These are phyloP conservation scores for Gossypium aridum DNA, from an alignment of 441 rosid genomes.

Conservation along the genomic window DNA sequence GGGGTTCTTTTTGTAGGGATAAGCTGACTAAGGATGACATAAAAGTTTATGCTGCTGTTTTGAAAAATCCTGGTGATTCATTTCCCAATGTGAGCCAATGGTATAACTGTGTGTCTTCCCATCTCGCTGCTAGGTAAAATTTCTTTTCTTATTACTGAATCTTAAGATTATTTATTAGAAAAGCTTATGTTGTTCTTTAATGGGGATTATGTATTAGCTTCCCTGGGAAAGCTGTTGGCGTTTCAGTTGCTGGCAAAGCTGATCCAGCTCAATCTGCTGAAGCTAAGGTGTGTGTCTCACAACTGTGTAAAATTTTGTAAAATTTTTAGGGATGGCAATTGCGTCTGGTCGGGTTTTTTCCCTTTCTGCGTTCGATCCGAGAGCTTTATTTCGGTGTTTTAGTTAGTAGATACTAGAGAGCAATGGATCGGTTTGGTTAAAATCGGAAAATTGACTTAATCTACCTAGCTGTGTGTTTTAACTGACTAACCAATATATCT, in stretches of 20 bases:
- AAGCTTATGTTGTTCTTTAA: neutral
- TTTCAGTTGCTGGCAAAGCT: slow-evolving; percentile 48
- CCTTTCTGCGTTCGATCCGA: too few species aligned
- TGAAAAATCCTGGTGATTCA: slow-evolving; percentile 44
- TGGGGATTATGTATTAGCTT: slow-evolving; percentile 34
- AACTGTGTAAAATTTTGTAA: too few species aligned
- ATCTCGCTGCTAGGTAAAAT: slow-evolving; percentile 54
- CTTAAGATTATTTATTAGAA: neutral
- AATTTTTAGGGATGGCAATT: too few species aligned
- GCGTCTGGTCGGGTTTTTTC: too few species aligned
- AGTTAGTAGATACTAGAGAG: too few species aligned
- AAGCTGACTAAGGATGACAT: slow-evolving; percentile 63
- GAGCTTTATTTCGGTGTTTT: too few species aligned
- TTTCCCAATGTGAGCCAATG: slow-evolving; percentile 77
- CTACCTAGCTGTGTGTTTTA: too few species aligned
- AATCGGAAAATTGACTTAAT: too few species aligned
- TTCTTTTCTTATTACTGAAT: neutral
- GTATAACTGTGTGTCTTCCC: slow-evolving; percentile 59
- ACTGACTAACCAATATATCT: too few species aligned
- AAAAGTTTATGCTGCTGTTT: slow-evolving; percentile 77
- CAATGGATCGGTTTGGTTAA: too few species aligned
- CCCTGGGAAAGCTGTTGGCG: slow-evolving; percentile 84
- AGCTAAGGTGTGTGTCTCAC: slow-evolving; percentile 21
- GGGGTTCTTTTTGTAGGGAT: slow-evolving; percentile 18
- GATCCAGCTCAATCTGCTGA: slow-evolving; percentile 35